Evolutionary conservation across 1,284 basidiomycete species (phyloP), one percentile per base, ranked within the genome.

Genomic region (Pyrrhoderma lamaoense): DNA sequence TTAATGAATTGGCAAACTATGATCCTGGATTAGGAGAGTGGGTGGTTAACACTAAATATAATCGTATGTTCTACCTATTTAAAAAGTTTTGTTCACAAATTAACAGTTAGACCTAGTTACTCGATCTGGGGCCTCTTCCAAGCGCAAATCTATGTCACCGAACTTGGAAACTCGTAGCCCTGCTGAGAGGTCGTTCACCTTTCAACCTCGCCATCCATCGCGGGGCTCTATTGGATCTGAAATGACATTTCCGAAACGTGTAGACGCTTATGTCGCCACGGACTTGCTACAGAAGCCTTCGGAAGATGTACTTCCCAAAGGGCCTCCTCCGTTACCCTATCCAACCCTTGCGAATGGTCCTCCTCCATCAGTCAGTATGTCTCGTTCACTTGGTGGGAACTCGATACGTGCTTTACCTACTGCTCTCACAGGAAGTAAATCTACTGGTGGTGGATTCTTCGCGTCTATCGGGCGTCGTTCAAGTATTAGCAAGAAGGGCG

Each of bases 21-120:
- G 89, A 93, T 62, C 86, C 84, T 60, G 91, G 93, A 16, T 65
- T 95, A 54, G 70, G 71, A 13, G 82, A 86, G 21, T 94, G 92
- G 93, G 70, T 90, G 42, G 59, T 68, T 34, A 74, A 75, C 45
- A 75, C 75, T 53, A 76, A 68, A 59, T 64, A 69, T 53, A 73
- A 74, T 70, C 74, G 89, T 89, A 61, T 19, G 44, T 34, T 49
- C n/a, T 38, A n/a, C 31, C 38, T 22, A 52, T 11, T 35, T 40
- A 8, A 8, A 18, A 19, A 36, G 21, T 43, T 18, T 25, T n/a
- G n/a, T 49, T 48, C 47, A 39, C 19, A 27, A 22, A 35, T 51
- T n/a, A 16, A 21, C 22, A 18, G 16, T n/a, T 23, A 14, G 19
- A 9, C 25, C n/a, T 35, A 56, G 50, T 52, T n/a, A 52, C 51